These are phyloP conservation scores for Mariannaea elegans DNA, from an alignment of 2,329 filamentous ascomycete species.

Conservation along the genomic window DNA sequence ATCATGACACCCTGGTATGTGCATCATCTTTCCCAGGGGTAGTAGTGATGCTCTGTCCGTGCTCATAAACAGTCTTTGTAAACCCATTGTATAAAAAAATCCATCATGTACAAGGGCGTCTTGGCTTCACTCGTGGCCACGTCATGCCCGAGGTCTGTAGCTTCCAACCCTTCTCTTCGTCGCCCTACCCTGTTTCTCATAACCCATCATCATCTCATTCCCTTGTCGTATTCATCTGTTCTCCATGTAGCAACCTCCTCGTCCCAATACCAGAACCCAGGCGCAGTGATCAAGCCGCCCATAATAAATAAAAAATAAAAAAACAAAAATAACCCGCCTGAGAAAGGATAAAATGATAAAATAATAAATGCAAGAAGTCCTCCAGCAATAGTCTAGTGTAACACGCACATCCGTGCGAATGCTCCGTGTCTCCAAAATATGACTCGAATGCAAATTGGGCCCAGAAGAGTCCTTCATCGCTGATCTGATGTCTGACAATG, in stretches of 20 bases:
- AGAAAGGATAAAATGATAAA: conserved; percentile 15
- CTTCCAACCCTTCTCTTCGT: conserved; percentile 20
- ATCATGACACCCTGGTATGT: conserved; percentile 2
- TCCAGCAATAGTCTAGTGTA: conserved; percentile 35
- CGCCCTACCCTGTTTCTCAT: conserved; percentile 11
- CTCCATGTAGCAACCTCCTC: conserved; percentile 4
- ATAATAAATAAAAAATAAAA: conserved; percentile 22
- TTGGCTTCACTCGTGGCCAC: conserved; percentile 10
- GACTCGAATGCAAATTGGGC: conserved; percentile 28
- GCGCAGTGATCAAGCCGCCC: conserved; percentile 32
- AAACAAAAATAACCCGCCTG: not conserved
- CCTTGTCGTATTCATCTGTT: conserved; percentile 21
- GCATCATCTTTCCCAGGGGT: too few relatives aligned
- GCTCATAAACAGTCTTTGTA: conserved; percentile 16
- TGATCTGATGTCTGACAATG: conserved; percentile 29
- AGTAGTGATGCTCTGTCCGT: too few relatives aligned
- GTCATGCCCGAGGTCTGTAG: conserved; percentile 4
- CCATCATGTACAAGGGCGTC: conserved; percentile 10
- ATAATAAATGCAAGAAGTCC: conserved; percentile 16
- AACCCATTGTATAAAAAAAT: conserved; percentile 2
- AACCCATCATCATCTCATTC: conserved; percentile 32
- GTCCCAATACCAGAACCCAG: conserved; percentile 1
- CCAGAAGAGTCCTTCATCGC: conserved; percentile 26
- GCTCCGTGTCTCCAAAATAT: conserved; percentile 31
- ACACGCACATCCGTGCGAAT: conserved; percentile 30